A percentile compares a stretch with the other conserved stretches of the same genome.
Evolutionary conservation across 192 early-diverging fungal species (phyloP).

Genomic region (Dimargaris xerosporica): DNA sequence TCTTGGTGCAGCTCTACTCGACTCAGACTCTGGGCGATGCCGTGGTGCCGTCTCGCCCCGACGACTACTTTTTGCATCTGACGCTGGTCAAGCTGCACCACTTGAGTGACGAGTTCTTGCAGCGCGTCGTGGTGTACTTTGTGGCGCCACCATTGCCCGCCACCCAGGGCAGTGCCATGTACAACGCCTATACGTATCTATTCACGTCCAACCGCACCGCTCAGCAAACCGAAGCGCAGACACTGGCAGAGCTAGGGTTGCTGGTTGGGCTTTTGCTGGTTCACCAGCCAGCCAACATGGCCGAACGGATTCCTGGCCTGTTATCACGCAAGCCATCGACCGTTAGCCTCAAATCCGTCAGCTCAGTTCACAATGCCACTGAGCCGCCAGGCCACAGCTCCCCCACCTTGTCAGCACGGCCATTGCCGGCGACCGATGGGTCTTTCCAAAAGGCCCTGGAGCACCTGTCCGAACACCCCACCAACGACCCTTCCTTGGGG

Average conservation of each 20-base stretch:
- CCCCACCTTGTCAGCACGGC: not conserved
- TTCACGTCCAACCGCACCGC: not conserved
- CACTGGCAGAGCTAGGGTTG: not conserved
- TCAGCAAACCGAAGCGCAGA: not conserved
- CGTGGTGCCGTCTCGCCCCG: not conserved
- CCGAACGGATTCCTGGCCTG: too few relatives aligned
- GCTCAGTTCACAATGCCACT: not conserved
- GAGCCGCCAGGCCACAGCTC: not conserved
- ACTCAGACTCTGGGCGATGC: not conserved
- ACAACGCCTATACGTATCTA: constrained; percentile 10
- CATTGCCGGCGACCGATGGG: not conserved
- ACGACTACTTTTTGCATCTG: not conserved
- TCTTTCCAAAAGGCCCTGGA: not conserved
- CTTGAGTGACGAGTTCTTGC: not conserved
- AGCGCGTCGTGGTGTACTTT: constrained; percentile 6
- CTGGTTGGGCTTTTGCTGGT: constrained; percentile 4
- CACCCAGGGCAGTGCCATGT: not conserved
- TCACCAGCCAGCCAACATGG: not conserved
- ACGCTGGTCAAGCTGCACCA: constrained; percentile 9
- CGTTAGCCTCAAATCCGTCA: too few relatives aligned
- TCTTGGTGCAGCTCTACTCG: not conserved
- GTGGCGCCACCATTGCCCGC: not conserved
- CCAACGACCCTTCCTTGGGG: too few relatives aligned
- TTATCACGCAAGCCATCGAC: not conserved
- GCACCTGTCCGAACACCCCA: not conserved